phyloP scores from a whole-genome alignment of 257 asterid genomes.

The Voacanga thouarsii region DNA sequence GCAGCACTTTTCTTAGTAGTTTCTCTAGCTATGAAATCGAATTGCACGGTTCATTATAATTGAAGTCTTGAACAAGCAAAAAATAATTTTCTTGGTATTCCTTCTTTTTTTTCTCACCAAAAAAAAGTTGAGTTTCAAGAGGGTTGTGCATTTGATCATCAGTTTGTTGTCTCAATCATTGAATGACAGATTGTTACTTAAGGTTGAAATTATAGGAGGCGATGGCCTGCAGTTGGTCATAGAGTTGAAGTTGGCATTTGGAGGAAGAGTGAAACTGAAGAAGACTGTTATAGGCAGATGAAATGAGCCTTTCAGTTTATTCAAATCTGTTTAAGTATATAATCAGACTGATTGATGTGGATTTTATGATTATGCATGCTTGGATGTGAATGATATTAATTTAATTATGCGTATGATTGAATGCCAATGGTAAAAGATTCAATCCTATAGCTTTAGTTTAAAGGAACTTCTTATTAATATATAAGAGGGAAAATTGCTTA shows the following conservation, averaged over 20 bases:
- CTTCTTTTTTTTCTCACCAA: not conserved
- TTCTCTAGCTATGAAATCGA: too few relatives aligned
- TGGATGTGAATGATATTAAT: not conserved
- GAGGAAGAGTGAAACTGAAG: slow-evolving; percentile 14
- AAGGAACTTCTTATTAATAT: too few relatives aligned
- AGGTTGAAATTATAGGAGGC: not conserved
- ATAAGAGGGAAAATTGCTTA: too few relatives aligned
- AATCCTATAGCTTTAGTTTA: too few relatives aligned
- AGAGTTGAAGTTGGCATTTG: not conserved
- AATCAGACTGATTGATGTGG: not conserved
- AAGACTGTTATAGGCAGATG: not conserved
- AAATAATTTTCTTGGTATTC: not conserved
- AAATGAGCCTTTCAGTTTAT: not conserved
- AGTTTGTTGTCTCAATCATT: slow-evolving; percentile 9
- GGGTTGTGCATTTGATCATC: not conserved
- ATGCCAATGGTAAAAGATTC: too few relatives aligned
- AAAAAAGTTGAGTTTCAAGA: too few relatives aligned
- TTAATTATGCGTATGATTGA: too few relatives aligned
- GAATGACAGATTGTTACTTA: slow-evolving; percentile 8
- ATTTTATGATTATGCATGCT: not conserved
- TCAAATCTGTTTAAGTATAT: not conserved
- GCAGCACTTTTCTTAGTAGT: too few relatives aligned
- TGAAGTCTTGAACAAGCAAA: too few relatives aligned
- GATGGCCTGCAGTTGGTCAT: not conserved
- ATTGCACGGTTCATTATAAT: too few relatives aligned